Evolutionary conservation across 129 eudicot species (phyloP), one percentile per base, ranked within the genome.

Genomic region (Arctium lappa): DNA sequence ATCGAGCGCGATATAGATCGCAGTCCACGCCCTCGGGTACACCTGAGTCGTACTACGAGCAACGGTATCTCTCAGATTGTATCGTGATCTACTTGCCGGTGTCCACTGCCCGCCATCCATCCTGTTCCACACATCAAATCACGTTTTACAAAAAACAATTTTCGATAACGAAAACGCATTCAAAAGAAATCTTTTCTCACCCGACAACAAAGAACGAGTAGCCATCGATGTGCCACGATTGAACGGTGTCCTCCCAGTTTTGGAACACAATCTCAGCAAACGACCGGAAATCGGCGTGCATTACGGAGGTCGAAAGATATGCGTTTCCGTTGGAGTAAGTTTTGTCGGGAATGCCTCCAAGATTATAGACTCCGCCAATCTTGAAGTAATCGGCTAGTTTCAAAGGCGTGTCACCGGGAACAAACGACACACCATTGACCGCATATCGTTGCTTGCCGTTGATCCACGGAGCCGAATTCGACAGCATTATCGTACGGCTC

Each of bases 151-250:
- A 60, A 60, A 69, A 10, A 69, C 74, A 32, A 4, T 69, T 73
- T 29, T 39, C 3, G 16, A 46, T 18, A 27, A 66, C 34, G 0
- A 66, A 65, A 18, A 66, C 33, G 5, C 1, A 22, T 66, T 8
- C 15, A 8, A 27, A 66, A 22, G 33, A 22, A 29, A 29, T 15
- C 68, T 60, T 70, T 32, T 12, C 18, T 87, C 85, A 93, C 97
- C 99, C 99, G n/a, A 93, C 97, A 69, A 96, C 99, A 63, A 93
- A 96, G 94, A 96, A 96, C 8, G 99, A 89, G 86, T 91, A 89
- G 73, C 99, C 99, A 79, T 93, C 93, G 16, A 96, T 90, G 73
- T 96, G 98, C 92, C 94, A 96, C 0, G 99, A 91, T 82, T 96
- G 98, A 50, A 96, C 94, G 0, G 84, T 81, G 53, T 91, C 86